Evolutionary conservation across 257 asterid genomes (phyloP).

Genomic region (Solanum habrochaites): DNA sequence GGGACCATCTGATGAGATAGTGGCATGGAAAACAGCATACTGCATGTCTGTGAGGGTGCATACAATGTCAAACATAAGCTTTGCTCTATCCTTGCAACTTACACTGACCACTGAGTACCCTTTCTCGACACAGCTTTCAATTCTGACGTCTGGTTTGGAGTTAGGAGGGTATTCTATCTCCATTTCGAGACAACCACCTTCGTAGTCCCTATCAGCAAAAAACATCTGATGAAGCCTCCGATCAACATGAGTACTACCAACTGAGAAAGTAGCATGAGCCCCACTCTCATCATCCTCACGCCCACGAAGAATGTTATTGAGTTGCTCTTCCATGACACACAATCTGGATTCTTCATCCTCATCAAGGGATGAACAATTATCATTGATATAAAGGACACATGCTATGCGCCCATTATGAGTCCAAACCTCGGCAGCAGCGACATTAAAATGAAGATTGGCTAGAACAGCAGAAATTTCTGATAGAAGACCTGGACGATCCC

Average conservation of each 20-base stretch:
- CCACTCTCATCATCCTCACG: constrained; percentile 32
- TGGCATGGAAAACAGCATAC: constrained; percentile 85
- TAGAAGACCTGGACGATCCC: constrained; percentile 86
- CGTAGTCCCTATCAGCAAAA: constrained; percentile 80
- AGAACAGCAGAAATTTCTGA: constrained; percentile 85
- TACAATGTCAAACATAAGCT: constrained; percentile 94
- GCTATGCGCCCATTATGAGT: constrained; percentile 85
- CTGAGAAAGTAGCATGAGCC: constrained; percentile 44
- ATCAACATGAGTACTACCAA: constrained; percentile 70
- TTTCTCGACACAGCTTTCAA: constrained; percentile 76
- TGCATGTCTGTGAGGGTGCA: constrained; percentile 96
- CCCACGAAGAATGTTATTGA: constrained; percentile 59
- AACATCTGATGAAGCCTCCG: constrained; percentile 91
- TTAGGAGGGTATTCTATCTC: constrained; percentile 22
- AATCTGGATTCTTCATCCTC: constrained; percentile 59
- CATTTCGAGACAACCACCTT: constrained; percentile 23
- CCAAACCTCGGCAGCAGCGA: constrained; percentile 94
- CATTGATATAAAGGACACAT: constrained; percentile 77
- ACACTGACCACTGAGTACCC: constrained; percentile 82
- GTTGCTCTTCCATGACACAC: constrained; percentile 69
- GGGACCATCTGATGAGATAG: constrained; percentile 78
- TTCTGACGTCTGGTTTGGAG: constrained; percentile 41
- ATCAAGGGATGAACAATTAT: constrained; percentile 39
- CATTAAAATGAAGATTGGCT: constrained; percentile 71
- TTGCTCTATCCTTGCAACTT: constrained; percentile 82